Percentiles rank a stretch among this genome's conserved stretches.
These are phyloP conservation scores for Rheum nobile DNA, from an alignment of 148 eudicot genomes.

Conservation along the genomic window DNA sequence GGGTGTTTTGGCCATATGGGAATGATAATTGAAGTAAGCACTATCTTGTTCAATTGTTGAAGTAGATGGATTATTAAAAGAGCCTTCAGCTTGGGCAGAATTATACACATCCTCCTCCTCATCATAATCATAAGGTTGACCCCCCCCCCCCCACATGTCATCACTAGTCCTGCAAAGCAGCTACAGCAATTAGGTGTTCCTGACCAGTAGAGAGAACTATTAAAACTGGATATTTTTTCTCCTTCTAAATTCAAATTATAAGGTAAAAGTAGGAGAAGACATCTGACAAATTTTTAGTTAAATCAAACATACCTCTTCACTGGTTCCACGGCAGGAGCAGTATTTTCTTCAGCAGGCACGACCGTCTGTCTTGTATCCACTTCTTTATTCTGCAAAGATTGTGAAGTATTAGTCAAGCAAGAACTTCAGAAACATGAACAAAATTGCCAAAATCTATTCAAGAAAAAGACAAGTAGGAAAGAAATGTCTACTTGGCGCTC, in stretches of 20 bases:
- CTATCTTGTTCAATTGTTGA: slow-evolving; percentile 22
- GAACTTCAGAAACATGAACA: neutral
- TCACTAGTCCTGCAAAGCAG: neutral
- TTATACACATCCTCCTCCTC: slow-evolving; percentile 26
- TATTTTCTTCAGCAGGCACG: slow-evolving; percentile 15
- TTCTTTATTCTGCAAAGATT: slow-evolving; percentile 44
- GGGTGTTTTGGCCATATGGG: slow-evolving; percentile 42
- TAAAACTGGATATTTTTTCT: neutral
- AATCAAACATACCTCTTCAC: neutral
- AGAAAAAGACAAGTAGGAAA: slow-evolving; percentile 7
- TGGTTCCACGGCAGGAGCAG: neutral
- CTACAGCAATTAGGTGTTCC: neutral
- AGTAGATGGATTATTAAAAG: slow-evolving; percentile 22
- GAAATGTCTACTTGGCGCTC: slow-evolving; percentile 36
- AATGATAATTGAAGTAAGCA: slow-evolving; percentile 43
- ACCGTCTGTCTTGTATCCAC: slow-evolving; percentile 19
- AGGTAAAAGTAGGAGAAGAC: neutral
- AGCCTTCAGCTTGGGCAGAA: slow-evolving; percentile 27
- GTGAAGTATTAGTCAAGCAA: neutral
- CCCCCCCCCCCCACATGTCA: neutral
- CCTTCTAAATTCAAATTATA: neutral
- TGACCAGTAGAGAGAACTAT: neutral
- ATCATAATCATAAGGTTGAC: slow-evolving; percentile 23
- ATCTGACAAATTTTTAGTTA: neutral
- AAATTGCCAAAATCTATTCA: neutral